These are phyloP conservation scores for Phytophthora hibernalis DNA, from an alignment of 352 stramenopile genomes.

Conservation along the genomic window DNA sequence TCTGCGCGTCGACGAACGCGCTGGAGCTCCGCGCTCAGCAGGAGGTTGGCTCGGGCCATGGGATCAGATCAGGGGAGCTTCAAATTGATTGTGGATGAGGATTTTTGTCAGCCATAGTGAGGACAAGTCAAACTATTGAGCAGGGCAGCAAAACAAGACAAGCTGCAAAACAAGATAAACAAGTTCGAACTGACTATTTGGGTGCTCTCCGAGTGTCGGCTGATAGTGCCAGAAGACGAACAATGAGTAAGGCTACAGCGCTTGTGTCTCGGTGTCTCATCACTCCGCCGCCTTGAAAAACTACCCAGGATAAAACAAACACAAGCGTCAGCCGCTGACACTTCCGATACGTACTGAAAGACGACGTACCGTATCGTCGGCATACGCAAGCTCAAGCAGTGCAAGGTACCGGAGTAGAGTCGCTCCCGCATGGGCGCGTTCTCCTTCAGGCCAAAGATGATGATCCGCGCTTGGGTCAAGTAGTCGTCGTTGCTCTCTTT, in stretches of 20 bases:
- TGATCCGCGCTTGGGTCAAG: slow-evolving; percentile 71
- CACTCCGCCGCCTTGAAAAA: slow-evolving; percentile 52
- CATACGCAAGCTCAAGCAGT: slow-evolving; percentile 79
- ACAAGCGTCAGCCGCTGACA: background rate
- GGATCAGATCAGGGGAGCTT: slow-evolving; percentile 4
- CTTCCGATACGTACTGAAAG: background rate
- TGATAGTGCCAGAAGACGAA: slow-evolving; percentile 29
- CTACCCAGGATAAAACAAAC: slow-evolving; percentile 18
- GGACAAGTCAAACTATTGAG: background rate
- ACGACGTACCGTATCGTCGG: slow-evolving; percentile 65
- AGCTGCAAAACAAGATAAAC: slow-evolving; percentile 1
- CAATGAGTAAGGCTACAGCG: slow-evolving; percentile 33
- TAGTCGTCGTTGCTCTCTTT: slow-evolving; percentile 85
- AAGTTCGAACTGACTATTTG: slow-evolving; percentile 31
- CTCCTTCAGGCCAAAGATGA: slow-evolving; percentile 82
- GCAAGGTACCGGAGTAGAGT: slow-evolving; percentile 67
- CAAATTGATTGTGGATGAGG: slow-evolving; percentile 13
- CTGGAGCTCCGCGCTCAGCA: slow-evolving; percentile 69
- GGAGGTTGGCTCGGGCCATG: slow-evolving; percentile 75
- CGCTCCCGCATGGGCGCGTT: slow-evolving; percentile 69
- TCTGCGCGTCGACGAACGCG: slow-evolving; percentile 78
- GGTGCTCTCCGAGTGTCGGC: slow-evolving; percentile 19
- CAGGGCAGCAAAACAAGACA: too few relatives aligned
- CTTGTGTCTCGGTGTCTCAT: slow-evolving; percentile 11
- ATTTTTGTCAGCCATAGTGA: background rate